phyloP scores from a whole-genome alignment of 1,284 basidiomycete genomes.

The Ustilago loliicola region DNA sequence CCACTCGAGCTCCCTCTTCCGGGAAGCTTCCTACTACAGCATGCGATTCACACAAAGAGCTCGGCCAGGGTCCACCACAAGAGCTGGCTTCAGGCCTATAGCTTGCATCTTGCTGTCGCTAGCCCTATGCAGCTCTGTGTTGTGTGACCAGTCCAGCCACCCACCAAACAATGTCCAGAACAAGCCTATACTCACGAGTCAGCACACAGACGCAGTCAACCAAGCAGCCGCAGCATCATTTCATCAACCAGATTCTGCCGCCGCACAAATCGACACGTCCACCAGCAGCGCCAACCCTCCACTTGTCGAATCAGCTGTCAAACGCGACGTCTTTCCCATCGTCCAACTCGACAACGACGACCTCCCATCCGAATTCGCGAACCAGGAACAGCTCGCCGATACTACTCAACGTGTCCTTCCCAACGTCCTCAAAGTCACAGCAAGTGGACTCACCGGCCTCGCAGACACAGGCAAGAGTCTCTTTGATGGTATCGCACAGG shows the following conservation, averaged over 20 bases:
- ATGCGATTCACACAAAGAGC: not conserved
- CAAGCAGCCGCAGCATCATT: conserved; percentile 25
- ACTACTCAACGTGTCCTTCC: conserved; percentile 22
- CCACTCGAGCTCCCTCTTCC: too few species aligned
- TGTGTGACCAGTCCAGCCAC: not conserved
- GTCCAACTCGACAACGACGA: conserved; percentile 13
- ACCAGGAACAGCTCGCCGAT: conserved; percentile 18
- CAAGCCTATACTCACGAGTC: not conserved
- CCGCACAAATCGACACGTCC: not conserved
- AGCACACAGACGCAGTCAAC: conserved; percentile 12
- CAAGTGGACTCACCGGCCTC: conserved; percentile 33
- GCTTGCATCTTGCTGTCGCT: conserved; percentile 5
- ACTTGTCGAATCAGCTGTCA: conserved; percentile 9
- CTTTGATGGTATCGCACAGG: conserved; percentile 38
- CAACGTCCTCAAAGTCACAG: conserved; percentile 29
- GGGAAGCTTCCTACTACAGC: not conserved
- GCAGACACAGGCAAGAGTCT: conserved; percentile 37
- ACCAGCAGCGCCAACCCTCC: conserved; percentile 9
- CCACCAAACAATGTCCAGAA: not conserved
- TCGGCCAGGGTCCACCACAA: not conserved
- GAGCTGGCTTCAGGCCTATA: not conserved
- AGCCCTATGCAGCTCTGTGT: conserved; percentile 1
- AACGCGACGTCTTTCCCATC: conserved; percentile 18
- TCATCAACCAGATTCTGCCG: not conserved
- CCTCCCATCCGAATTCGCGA: conserved; percentile 11